Evolutionary conservation across 208 protist genomes (phyloP).

Genomic region (Balamuthia mandrillaris): DNA sequence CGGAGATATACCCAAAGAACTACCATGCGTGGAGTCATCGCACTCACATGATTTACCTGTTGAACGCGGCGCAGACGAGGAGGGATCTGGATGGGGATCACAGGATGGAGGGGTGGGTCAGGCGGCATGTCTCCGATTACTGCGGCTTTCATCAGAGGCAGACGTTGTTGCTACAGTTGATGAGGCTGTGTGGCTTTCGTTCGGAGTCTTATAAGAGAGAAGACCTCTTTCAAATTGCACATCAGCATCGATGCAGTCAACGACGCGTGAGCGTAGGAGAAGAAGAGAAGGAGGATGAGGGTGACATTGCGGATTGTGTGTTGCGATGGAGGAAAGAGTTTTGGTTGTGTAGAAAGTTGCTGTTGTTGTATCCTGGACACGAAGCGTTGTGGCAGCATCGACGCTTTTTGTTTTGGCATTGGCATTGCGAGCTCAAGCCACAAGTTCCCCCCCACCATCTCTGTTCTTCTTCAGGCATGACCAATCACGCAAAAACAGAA

Average conservation of each 20-base stretch:
- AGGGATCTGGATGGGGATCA: conserved; percentile 33
- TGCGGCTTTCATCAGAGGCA: conserved; percentile 51
- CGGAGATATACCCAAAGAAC: conserved; percentile 55
- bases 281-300: not conserved
- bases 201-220: not conserved
- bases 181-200: not conserved
- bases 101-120: conserved; percentile 29
- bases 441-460: not conserved
- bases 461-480: not conserved
- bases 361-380: not conserved
- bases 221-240: not conserved
- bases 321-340: not conserved
- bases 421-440: not conserved
- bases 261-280: not conserved
- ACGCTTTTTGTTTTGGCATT: not conserved
- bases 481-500: not conserved
- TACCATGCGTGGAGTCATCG: conserved; percentile 60
- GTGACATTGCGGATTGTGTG: not conserved
- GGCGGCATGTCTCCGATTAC: conserved; percentile 46
- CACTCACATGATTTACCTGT: not conserved
- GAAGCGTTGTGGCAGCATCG: not conserved
- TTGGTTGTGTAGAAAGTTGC: conserved; percentile 7
- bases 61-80: not conserved
- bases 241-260: not conserved
- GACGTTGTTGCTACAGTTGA: not conserved